Conservation (phyloP, 2,329 filamentous ascomycete genomes). For the Apiospora malaysiana region DNA sequence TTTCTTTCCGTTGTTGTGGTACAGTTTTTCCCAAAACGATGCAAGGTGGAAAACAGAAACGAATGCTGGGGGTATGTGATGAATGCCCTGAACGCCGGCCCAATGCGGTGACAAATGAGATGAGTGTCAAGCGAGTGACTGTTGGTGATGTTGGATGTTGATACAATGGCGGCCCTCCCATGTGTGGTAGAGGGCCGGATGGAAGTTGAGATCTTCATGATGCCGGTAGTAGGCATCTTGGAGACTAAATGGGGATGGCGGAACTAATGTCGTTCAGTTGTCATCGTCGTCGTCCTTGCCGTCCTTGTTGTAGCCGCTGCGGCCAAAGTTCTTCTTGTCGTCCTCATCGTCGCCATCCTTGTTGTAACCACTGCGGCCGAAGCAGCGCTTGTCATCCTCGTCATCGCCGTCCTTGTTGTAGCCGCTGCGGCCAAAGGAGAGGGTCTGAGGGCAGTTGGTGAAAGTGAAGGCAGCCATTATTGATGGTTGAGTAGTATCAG, state of each 20-base stretch:
- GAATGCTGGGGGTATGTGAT: slow-evolving; percentile 6
- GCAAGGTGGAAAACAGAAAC: not conserved
- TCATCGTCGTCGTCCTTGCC: slow-evolving; percentile 31
- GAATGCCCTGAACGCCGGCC: slow-evolving; percentile 4
- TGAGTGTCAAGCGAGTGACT: not conserved
- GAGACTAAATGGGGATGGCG: not conserved
- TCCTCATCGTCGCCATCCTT: slow-evolving; percentile 29
- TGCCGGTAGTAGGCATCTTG: not conserved
- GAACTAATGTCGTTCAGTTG: not conserved
- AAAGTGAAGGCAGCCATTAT: slow-evolving; percentile 46
- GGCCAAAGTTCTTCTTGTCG: slow-evolving; percentile 37
- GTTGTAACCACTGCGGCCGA: slow-evolving; percentile 30
- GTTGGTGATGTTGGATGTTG: slow-evolving; percentile 15
- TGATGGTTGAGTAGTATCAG: slow-evolving; percentile 26
- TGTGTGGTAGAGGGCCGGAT: not conserved
- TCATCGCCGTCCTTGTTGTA: slow-evolving; percentile 48
- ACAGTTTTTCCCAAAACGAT: not conserved
- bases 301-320: slow-evolving; percentile 43
- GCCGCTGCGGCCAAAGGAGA: slow-evolving; percentile 47
- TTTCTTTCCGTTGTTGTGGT: not conserved
- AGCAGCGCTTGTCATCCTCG: slow-evolving; percentile 32
- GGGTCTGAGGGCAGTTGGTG: slow-evolving; percentile 39
- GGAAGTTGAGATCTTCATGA: not conserved
- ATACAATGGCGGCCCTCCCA: slow-evolving; percentile 19
- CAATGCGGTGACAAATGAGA: slow-evolving; percentile 23